Evolutionary conservation across 2,329 filamentous ascomycete genomes (phyloP), one percentile per base, ranked within the genome.

Genomic region (Beauveria asiatica): DNA sequence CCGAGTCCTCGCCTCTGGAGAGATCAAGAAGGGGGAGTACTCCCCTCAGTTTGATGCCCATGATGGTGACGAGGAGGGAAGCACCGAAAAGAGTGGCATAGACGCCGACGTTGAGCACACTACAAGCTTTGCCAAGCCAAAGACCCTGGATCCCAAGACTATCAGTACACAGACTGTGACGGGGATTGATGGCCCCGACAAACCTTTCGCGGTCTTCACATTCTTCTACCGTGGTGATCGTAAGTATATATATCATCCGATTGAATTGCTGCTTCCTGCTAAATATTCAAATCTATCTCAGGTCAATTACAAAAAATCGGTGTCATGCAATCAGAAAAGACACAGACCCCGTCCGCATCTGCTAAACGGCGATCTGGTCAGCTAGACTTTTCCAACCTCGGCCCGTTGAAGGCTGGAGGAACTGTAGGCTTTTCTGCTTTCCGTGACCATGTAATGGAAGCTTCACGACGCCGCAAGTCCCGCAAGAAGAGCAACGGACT

Each of bases 81-180:
- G 78, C 30, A 80, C 78, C 7, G 82, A 79, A 55, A 84, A 81
- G 44, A 80, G 79, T 16, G 79, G 80, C 30, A 84, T 89, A 62
- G 89, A 92, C 67, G 88, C 85, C 45, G 91, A 96, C 69, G 84
- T 97, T 60, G 94, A 97, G 74, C 94, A 99, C 72, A 97, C 94
- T 2, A 97, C 94, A 8, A 96, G 92, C 71, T 97, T 97, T 74
- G 93, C 93, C 10, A 96, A 97, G 76, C 93, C 92, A 16, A 97
- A 97, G 80, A 89, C 91, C 1, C 80, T 97, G 57, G 95, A 97
- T 75, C 93, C 93, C 0, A 97, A 97, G 76, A 92, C 91, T 2
- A 99, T 99, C 70, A 97, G 92, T 70, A 99, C 94, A 3, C 94
- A 99, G 75, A 99, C 94, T 0, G 94, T 99, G n/a, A 97, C 94